Percentiles rank a stretch among this genome's conserved stretches.
Conservation (phyloP, 2,329 filamentous ascomycete species). For the Ceratocystis eucalypticola region DNA sequence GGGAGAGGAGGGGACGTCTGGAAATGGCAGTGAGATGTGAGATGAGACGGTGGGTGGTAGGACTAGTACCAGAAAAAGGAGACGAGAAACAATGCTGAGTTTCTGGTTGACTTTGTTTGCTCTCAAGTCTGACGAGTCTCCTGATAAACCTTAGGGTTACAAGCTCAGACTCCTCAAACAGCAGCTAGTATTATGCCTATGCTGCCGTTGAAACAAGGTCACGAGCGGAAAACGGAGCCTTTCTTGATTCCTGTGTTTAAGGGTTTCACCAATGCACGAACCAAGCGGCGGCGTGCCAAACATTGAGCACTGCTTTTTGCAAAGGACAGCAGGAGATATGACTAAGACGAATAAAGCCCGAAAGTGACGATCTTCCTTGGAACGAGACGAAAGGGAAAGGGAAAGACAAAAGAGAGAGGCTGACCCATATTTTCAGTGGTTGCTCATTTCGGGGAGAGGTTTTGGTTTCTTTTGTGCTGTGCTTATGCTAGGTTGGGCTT, state of each 20-base stretch:
- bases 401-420: too few species aligned
- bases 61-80: not conserved
- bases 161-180: not conserved
- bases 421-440: too few species aligned
- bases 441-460: too few species aligned
- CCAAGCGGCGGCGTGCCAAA: not conserved
- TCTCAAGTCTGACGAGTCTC: not conserved
- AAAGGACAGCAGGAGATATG: too few species aligned
- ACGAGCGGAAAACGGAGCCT: not conserved
- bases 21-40: not conserved
- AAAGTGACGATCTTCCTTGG: not conserved
- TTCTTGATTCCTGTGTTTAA: not conserved
- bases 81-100: not conserved
- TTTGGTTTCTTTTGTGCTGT: not conserved
- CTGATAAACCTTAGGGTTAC: not conserved
- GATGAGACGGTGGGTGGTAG: conserved; percentile 2
- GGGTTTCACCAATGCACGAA: not conserved
- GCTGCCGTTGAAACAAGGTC: conserved; percentile 1
- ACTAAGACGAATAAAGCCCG: not conserved
- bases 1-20: not conserved
- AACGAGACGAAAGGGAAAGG: too few species aligned
- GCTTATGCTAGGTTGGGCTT: not conserved
- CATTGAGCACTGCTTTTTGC: not conserved
- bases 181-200: not conserved
- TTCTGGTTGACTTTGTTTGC: too few species aligned